Percentiles rank a stretch among this genome's conserved stretches.
These are phyloP conservation scores for Cladosporium sp. DNA, from an alignment of 2,329 filamentous ascomycete species.

Conservation along the genomic window DNA sequence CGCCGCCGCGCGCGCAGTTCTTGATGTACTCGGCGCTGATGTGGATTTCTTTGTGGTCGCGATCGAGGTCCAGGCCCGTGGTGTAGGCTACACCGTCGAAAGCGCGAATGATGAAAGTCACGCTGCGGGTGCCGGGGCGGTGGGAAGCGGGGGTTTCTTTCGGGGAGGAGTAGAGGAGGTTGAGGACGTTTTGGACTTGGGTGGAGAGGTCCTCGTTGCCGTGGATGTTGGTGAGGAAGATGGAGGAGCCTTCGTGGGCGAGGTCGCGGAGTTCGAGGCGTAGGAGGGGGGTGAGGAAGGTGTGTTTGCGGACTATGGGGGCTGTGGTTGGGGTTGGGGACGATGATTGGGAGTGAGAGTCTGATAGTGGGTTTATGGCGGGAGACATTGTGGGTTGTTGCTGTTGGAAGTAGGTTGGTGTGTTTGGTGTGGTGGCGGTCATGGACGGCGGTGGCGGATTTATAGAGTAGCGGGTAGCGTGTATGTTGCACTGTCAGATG, in stretches of 20 bases:
- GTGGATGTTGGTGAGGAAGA: constrained; percentile 70
- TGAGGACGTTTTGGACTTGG: constrained; percentile 69
- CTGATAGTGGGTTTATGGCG: constrained; percentile 23
- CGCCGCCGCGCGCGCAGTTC: constrained; percentile 35
- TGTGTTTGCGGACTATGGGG: constrained; percentile 32
- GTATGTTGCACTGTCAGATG: not conserved
- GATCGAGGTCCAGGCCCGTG: constrained; percentile 73
- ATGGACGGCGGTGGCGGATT: not conserved
- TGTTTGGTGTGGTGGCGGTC: constrained; percentile 5
- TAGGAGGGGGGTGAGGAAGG: constrained; percentile 47
- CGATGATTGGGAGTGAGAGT: not conserved
- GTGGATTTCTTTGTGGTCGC: constrained; percentile 91
- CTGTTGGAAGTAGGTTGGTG: constrained; percentile 42
- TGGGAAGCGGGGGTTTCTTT: not conserved
- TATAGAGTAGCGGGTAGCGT: not conserved
- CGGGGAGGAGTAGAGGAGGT: constrained; percentile 63
- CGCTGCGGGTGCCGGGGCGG: constrained; percentile 71
- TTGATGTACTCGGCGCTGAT: constrained; percentile 76
- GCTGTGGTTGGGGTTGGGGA: constrained; percentile 20
- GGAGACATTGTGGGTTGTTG: constrained; percentile 42
- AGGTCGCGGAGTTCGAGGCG: constrained; percentile 54
- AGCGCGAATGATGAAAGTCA: constrained; percentile 77
- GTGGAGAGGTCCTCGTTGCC: constrained; percentile 61
- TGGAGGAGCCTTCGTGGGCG: constrained; percentile 58
- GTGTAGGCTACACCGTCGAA: constrained; percentile 91